Percentiles rank a stretch among this genome's conserved stretches.
These are phyloP conservation scores for Asterochloris erici DNA, from an alignment of 139 green algal genomes.

Conservation along the genomic window DNA sequence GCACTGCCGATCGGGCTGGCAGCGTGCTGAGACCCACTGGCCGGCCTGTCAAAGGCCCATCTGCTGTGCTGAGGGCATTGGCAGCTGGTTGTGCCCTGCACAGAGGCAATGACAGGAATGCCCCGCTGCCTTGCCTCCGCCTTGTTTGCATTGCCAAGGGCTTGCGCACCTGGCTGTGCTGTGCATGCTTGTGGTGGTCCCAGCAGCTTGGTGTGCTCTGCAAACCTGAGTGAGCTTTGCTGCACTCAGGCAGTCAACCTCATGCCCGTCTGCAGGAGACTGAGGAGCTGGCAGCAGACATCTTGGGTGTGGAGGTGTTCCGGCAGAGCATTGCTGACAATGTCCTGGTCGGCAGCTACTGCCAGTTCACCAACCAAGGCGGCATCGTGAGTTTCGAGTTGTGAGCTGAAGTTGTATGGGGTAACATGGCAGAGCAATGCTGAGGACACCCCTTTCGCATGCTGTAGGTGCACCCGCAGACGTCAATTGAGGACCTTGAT, in stretches of 20 bases:
- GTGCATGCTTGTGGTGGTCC: not conserved
- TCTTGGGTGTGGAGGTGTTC: conserved; percentile 99
- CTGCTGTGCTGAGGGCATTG: not conserved
- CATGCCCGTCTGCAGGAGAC: conserved; percentile 61
- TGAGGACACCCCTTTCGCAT: not conserved
- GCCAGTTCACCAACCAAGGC: conserved; percentile 92
- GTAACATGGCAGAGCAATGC: too few species aligned
- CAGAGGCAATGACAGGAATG: not conserved
- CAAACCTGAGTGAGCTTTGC: not conserved
- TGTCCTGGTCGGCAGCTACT: conserved; percentile 93
- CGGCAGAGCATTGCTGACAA: conserved; percentile 94
- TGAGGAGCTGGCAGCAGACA: conserved; percentile 90
- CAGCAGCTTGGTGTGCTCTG: too few species aligned
- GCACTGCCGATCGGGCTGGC: not conserved
- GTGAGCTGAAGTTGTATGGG: not conserved
- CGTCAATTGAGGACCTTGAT: conserved; percentile 96
- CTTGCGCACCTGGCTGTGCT: not conserved
- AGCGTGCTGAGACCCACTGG: not conserved
- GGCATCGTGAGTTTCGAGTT: conserved; percentile 62
- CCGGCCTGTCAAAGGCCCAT: not conserved
- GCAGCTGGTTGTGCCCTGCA: not conserved
- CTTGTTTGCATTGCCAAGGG: not conserved
- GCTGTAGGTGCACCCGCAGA: conserved; percentile 82
- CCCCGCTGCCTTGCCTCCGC: not conserved
- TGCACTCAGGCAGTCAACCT: not conserved